Base-by-base conservation (phyloP, 306 rosid species). In the Cucumis hystrix region DNA sequence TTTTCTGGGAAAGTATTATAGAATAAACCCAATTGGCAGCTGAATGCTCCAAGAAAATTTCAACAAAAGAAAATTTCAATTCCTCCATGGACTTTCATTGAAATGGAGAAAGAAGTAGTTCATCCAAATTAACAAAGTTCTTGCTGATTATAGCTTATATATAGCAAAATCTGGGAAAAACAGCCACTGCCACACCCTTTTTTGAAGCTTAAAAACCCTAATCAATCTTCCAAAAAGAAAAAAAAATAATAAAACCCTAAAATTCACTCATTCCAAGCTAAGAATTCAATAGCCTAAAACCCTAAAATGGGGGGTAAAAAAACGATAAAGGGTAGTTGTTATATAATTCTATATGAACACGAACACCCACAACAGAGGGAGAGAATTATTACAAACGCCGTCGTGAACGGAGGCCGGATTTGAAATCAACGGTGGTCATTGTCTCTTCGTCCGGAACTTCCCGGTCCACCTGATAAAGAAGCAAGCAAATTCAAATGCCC, bases 401-500 rank as follows among this genome's bases (percentile, higher is more conserved):
- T 43, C 73, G 30, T 66, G 23, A 8, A 41, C 5, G 33, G 54
- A 33, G 74, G 54, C 18, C 10, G 30, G n/a, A n/a, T 39, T 67
- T 2, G 30, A 71, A 77, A 45, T 90, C 84, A 96, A 59, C 89
- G 96, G 82, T 75, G 87, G 39, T 92, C 93, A 6, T 89, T 97
- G 35, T 95, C 99, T 84, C 99, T 88, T 85, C 97, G 83, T 40
- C 95, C 91, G 16, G 97, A 94, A 87, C 82, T 91, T 10, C 95
- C 97, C 6, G 81, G 98, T 11, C 98, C 97, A 5, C 93, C 89
- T 12, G 99, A 95, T 87, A 95, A 95, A 0, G 97, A 95, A 56
- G 99, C 97, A 21, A 95, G 89, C 81, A 95, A 95, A 89, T 95
- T 95, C 61, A 95, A 93, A 87, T 95, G 97, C 1, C 99, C 97